Percentiles rank a stretch among this genome's conserved stretches.
Evolutionary conservation across 345 rosid genomes (phyloP).

Genomic region (Moringa oleifera): DNA sequence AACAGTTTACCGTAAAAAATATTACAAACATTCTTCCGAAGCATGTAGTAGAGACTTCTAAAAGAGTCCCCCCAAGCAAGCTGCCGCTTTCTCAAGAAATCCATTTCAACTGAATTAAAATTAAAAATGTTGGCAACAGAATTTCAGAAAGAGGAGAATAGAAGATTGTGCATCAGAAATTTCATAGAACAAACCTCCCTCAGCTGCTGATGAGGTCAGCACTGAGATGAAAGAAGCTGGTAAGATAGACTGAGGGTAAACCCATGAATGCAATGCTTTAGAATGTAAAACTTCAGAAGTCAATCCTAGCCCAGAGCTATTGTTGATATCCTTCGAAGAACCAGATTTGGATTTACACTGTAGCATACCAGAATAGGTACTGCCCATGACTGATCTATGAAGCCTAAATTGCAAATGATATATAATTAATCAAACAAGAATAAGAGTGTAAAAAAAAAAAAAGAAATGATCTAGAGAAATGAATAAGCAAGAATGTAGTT

Average conservation of each 20-base stretch:
- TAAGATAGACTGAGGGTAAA: slow-evolving; percentile 81
- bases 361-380: slow-evolving; percentile 45
- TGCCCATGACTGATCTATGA: slow-evolving; percentile 48
- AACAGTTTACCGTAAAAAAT: slow-evolving; percentile 73
- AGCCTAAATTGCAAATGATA: slow-evolving; percentile 45
- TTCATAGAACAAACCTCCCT: slow-evolving; percentile 51
- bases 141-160: slow-evolving; percentile 9
- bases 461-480: not conserved
- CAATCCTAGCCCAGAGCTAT: slow-evolving; percentile 30
- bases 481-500: not conserved
- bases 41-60: slow-evolving; percentile 76
- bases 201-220: slow-evolving; percentile 47
- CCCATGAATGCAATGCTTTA: slow-evolving; percentile 75
- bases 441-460: not conserved
- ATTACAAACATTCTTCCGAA: slow-evolving; percentile 64
- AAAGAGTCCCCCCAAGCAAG: slow-evolving; percentile 88
- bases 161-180: slow-evolving; percentile 7
- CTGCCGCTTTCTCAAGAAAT: slow-evolving; percentile 64
- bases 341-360: slow-evolving; percentile 26
- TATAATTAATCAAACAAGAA: slow-evolving; percentile 5
- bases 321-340: slow-evolving; percentile 17
- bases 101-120: slow-evolving; percentile 45
- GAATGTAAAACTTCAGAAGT: slow-evolving; percentile 40
- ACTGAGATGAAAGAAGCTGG: slow-evolving; percentile 69
- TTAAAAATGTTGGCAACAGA: slow-evolving; percentile 8